Conservation (phyloP, 1,284 basidiomycete species). For the Tilletia caries region DNA sequence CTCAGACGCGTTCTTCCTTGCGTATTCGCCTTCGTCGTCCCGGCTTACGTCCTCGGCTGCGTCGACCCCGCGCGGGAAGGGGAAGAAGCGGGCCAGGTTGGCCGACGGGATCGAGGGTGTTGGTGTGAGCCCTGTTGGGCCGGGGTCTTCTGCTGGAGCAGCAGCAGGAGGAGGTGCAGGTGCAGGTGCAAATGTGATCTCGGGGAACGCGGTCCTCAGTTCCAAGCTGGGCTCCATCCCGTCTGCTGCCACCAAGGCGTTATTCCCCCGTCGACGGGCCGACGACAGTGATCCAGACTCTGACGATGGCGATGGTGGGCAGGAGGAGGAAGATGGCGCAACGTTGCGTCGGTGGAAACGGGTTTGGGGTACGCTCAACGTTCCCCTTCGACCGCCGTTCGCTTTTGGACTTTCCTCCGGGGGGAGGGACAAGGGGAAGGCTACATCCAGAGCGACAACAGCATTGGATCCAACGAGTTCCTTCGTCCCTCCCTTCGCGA, state of each 20-base stretch:
- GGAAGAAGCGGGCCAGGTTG: neutral
- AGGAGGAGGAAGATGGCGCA: neutral
- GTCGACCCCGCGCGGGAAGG: neutral
- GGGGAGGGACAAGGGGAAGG: neutral
- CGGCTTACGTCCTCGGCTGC: neutral
- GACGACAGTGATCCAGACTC: neutral
- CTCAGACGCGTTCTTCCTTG: slow-evolving; percentile 1
- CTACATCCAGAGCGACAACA: neutral
- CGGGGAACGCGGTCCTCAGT: neutral
- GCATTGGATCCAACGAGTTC: neutral
- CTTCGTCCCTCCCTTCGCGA: slow-evolving; percentile 5
- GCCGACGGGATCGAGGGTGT: neutral
- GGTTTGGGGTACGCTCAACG: neutral
- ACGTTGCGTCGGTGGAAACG: neutral
- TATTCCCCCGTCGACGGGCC: neutral
- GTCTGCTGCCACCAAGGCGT: neutral
- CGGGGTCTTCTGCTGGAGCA: neutral
- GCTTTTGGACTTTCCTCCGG: no score
- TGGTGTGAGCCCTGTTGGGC: neutral
- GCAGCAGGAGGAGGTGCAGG: neutral
- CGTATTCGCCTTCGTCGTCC: neutral
- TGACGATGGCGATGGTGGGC: neutral
- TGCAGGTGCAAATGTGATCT: neutral
- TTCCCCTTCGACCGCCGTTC: neutral
- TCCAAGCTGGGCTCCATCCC: neutral